Evolutionary conservation across 2,329 filamentous ascomycete species (phyloP), one percentile per base, ranked within the genome.

Genomic region (Blastomyces parvus): DNA sequence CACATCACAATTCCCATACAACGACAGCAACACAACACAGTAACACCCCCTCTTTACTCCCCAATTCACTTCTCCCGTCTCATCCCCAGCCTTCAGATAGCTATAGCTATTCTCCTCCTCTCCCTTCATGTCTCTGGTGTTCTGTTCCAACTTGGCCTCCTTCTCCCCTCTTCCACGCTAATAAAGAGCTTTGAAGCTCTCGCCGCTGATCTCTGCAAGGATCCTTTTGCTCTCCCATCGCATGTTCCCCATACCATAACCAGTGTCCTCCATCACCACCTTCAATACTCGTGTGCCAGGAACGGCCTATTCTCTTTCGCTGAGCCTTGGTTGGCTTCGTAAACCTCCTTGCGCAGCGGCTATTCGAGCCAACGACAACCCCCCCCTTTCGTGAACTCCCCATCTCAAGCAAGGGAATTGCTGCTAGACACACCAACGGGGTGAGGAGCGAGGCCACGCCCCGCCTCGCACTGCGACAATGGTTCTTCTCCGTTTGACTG

Each of bases 401-500:
- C 2, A 38, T 17, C 17, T 7, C 22, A 7, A 36, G 25, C 53
- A 11, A 36, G 8, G 3, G 2, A 56, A 36, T 36, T 36, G 11
- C 1, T 36, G 7, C 33, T 19, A 22, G 19, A 33, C 27, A 2
- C 25, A 13, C 17, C 33, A 56, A 17, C 17, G 19, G 6, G n/a
- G 11, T 11, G 30, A 14, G 36, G n/a, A 42, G 36, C 38, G n/a
- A 17, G 25, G 50, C 19, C 40, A 14, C 19, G 7, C 36, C 9
- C 27, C 36, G 36, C 36, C 55, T 36, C 19, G 33, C 36, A 22
- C 55, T 36, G 19, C 27, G 42, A 61, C 61, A 50, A 76, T 77
- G 73, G 73, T 76, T 55, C 69, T 74, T 40, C 68, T 77, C 22
- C 73, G 74, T n/a, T 68, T 76, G 3, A 70, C 72, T 19, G 70